Evolutionary conservation across 805 yeast genomes (phyloP), one percentile per base, ranked within the genome.

Genomic region (Metschnikowia cubensis): DNA sequence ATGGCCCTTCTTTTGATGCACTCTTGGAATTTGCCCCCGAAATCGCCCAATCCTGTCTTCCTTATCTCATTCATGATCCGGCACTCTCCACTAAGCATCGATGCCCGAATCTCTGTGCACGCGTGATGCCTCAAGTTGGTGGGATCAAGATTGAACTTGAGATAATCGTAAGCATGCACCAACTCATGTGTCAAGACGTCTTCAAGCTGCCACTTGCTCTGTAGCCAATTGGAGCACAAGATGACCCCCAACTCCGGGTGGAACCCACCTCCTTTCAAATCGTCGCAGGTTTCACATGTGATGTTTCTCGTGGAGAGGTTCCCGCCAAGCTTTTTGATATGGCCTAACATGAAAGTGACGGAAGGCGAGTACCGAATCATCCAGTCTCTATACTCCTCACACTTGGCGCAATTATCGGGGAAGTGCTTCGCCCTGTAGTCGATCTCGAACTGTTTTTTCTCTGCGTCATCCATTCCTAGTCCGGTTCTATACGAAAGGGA

Each of bases 71-170:
- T 87, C 81, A 85, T 80, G 59, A 92, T 82, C 29, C 98, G 79
- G 69, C 99, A 94, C 64, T 94, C 99, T 6, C 99, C 99, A 63
- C 96, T 86, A 20, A 94, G 74, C 57, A 89, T 84, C 10, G 95
- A 85, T 0, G 99, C 99, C 52, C 99, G 76, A 46, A 94, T 89
- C 67, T 94, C 99, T 0, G 97, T 85, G 66, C 99, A 94, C 0
- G 99, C 99, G 64, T 92, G 98, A 63, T 94, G 99, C 61, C 82
- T 81, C 62, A 94, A 71, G 66, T 92, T 82, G 49, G 77, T 62
- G 86, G 96, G 87, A 66, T 94, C 89, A 2, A 94, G 90, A 48
- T 89, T 74, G 74, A 94, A 94, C 66, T 89, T 85, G 56, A 88
- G 73, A 62, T 90, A 84, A 68, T 94, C 99, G 67, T 89, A 94